Base-by-base conservation (phyloP, 1,284 basidiomycete species). In the Rhodofomes roseus region DNA sequence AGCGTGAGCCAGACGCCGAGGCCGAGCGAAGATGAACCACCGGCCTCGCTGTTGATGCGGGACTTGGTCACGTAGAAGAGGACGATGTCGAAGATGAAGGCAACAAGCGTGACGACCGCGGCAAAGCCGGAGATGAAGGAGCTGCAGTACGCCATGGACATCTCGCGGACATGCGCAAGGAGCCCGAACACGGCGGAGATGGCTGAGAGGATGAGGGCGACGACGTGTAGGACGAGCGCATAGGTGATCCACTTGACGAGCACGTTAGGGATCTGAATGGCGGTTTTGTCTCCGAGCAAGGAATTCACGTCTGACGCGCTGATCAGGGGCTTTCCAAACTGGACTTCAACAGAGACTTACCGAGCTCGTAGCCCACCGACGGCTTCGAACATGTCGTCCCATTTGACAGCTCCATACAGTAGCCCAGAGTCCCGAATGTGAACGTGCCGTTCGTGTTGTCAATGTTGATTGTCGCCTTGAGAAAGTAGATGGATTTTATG, bases 241-340 rank as follows among this genome's bases (percentile, higher is more conserved):
- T 95, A 95, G 14, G 94, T 96, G 68, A 96, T 77, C 89, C 93
- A 95, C 78, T 95, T 95, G 62, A 93, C 89, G 55, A 86, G 80
- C 7, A 91, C 83, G 43, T 82, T 75, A 4, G 94, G 93, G 57
- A 96, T 93, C 65, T 92, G 72, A 40, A 91, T 70, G 58, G 60
- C 75, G 59, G 82, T 73, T 2, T 81, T 75, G 71, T 93, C 81
- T 16, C 87, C 89, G 41, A 96, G 84, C 2, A 96, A 80, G 36
- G 76, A 71, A 68, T 95, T 93, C 64, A 94, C 85, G 68, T 95
- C 93, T 95, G 29, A 22, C 7, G 14, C 16, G 50, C 27, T 16
- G 44, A 60, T 46, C 58, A 44, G 57, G 62, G 60, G 34, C 22
- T 36, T n/a, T n/a, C 14, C 4, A n/a, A 18, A 20, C 20, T n/a